Evolutionary conservation across 768 basidiomycete species (phyloP), one percentile per base, ranked within the genome.

Genomic region (Porphyrellus cyaneotinctus): DNA sequence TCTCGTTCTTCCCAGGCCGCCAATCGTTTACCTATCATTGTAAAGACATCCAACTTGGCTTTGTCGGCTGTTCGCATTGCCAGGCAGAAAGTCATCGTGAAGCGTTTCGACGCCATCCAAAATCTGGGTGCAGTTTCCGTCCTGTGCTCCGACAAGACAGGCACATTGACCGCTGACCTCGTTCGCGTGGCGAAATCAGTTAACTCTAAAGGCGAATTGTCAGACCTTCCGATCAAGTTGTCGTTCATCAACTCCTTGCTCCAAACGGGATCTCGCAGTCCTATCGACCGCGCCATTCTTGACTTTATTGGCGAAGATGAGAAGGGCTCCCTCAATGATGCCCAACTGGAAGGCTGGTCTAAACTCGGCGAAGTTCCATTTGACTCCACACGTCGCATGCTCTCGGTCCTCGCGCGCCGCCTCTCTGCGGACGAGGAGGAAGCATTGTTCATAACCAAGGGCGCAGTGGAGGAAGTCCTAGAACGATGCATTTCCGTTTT

Each of bases 71-170:
- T 74, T 46, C 75, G 77, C 47, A 80, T 84, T 64, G 81, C 80
- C 3, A 72, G 67, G 39, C 72, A 82, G 60, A 76, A 84, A 55
- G 84, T 84, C 31, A 77, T 86, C 51, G 81, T 84, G 15, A 75
- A 82, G 31, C 76, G 80, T 48, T 75, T 86, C 55, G 82, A 84
- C 57, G 82, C 83, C 14, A 72, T 85, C 55, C 83, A 85, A 61
- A 81, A 78, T 45, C 63, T 86, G 36, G 80, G 82, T 12, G 80
- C 76, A 10, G 81, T 85, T 24, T 71, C 69, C 49, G 61, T 76
- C 44, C 63, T 77, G 47, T 85, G 83, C 63, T 82, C 80, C 22
- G 84, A 86, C 65, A 85, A 85, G 65, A 86, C 84, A 1, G 84
- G 84, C 23, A 86, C 84, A 15, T 63, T 81, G 28, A 81, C 80